A percentile compares a stretch with the other conserved stretches of the same genome.
Evolutionary conservation across 257 asterid genomes (phyloP).

Genomic region (Salvia miltiorrhiza): DNA sequence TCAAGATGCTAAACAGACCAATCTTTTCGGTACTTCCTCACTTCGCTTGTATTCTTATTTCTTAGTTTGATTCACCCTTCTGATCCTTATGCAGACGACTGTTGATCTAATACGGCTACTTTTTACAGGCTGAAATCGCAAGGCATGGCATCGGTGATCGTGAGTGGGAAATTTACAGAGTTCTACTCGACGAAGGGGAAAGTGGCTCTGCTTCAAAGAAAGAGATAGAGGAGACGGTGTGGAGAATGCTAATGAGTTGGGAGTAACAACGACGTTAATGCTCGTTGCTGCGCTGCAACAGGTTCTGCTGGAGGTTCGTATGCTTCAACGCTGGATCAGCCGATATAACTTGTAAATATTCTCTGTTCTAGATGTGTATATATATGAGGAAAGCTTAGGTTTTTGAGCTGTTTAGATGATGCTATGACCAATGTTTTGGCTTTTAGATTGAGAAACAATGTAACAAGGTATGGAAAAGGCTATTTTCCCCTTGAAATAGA

Average conservation of each 20-base stretch:
- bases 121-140: constrained; percentile 74
- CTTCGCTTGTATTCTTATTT: neutral
- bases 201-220: constrained; percentile 46
- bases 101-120: neutral
- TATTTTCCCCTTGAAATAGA: neutral
- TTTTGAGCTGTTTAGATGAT: neutral
- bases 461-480: neutral
- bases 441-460: neutral
- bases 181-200: constrained; percentile 76
- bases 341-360: constrained; percentile 1
- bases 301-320: neutral
- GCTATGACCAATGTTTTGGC: neutral
- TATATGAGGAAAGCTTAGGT: neutral
- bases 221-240: constrained; percentile 67
- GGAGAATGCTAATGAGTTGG: constrained; percentile 95
- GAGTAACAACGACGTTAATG: constrained; percentile 18
- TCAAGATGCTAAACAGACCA: constrained; percentile 67
- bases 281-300: neutral
- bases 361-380: neutral
- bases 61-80: neutral
- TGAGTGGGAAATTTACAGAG: constrained; percentile 88
- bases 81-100: neutral
- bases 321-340: neutral
- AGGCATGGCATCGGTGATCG: constrained; percentile 67
- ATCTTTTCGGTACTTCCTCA: constrained; percentile 64